Evolutionary conservation across 805 yeast species (phyloP), one percentile per base, ranked within the genome.

Genomic region (Kodamaea leandrae): DNA sequence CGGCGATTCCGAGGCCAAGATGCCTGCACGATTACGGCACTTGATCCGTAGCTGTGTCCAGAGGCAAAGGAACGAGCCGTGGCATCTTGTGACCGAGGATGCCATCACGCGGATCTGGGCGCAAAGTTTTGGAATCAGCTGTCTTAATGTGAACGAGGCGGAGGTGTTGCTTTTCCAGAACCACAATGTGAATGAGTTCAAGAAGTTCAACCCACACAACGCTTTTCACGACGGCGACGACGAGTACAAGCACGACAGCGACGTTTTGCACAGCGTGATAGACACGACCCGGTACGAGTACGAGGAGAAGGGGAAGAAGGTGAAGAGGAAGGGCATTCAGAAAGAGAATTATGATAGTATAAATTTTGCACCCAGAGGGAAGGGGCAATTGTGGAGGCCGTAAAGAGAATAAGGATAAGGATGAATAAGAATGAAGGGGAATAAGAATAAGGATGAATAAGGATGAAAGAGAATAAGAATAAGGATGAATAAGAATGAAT

Each of bases 71-170:
- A 60, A 28, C 34, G 59, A 14, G 13, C 10, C 68, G 25, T 83
- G 89, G 89, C 63, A 66, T 17, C 58, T 82, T 17, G 68, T 83
- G 4, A 74, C 86, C 4, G 91, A 83, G 54, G 86, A 82, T 49
- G 53, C 70, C 2, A 65, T 71, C 3, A 71, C 80, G 12, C 61
- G 64, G 42, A 67, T 73, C 32, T 73, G 86, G 87, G 64, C 76
- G 36, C 58, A 61, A 45, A 63, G 84, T 57, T 71, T 67, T 51
- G 73, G 80, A n/a, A 55, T 83, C 49, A 66, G 69, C 36, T 71
- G 80, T 48, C 48, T 78, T 58, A 65, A 72, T 49, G 60, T 80
- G 43, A 70, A 71, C 42, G 77, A 77, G 49, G 78, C 78, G 1
- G 80, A 77, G 45, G 58, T 63, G 35, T 54, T 58, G 35, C 65